Percentiles rank a stretch among this genome's conserved stretches.
phyloP scores from a whole-genome alignment of 495 filamentous ascomycete genomes.

The Daldinia grandis region DNA sequence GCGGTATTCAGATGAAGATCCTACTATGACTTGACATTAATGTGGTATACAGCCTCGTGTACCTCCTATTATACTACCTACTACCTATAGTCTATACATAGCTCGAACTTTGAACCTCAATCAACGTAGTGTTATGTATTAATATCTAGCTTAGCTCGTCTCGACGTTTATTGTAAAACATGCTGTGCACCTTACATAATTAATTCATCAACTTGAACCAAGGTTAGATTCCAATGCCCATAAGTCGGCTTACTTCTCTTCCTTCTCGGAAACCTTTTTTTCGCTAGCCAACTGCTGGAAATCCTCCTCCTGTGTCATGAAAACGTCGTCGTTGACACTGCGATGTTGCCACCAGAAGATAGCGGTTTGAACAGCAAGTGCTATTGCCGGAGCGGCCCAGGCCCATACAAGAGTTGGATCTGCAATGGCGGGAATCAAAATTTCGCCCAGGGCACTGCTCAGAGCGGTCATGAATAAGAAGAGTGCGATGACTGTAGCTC shows the following conservation, averaged over 20 bases:
- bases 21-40: too few relatives aligned
- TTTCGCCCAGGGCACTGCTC: conserved; percentile 62
- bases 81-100: too few relatives aligned
- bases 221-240: not conserved
- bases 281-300: conserved; percentile 7
- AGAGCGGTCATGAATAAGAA: conserved; percentile 63
- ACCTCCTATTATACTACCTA: too few relatives aligned
- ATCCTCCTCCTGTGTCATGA: conserved; percentile 47
- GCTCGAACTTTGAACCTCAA: too few relatives aligned
- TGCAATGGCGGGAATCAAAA: conserved; percentile 61
- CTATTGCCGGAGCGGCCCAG: conserved; percentile 61
- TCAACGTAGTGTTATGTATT: too few relatives aligned
- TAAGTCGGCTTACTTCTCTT: conserved; percentile 2
- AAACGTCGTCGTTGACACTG: conserved; percentile 56
- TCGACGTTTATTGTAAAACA: too few relatives aligned
- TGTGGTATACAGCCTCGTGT: too few relatives aligned
- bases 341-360: conserved; percentile 60
- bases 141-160: too few relatives aligned
- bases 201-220: not conserved
- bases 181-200: not conserved
- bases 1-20: too few relatives aligned
- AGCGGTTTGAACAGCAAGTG: conserved; percentile 56
- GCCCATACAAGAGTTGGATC: conserved; percentile 64
- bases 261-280: not conserved
- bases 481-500: conserved; percentile 65